Base-by-base conservation (phyloP, 805 yeast genomes). In the Priceomyces carsonii region DNA sequence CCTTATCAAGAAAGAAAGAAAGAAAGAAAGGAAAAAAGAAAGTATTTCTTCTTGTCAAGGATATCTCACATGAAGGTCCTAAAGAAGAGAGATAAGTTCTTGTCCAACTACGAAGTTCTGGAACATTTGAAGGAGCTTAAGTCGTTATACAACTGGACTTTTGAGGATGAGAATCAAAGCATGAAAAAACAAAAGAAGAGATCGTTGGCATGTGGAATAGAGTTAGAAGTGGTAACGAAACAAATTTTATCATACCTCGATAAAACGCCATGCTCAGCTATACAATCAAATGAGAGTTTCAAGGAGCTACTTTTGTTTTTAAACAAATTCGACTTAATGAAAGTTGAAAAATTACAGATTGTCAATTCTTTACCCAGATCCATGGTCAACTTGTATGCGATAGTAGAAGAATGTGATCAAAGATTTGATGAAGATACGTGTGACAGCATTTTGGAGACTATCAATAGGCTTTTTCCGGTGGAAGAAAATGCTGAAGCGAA, bases 361-460 rank as follows among this genome's bases (percentile, higher is more conserved):
- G 73, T 90, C 37, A 90, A 91, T 56, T 69, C 80, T 6, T 70
- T 87, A 18, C 99, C 99, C 1, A 68, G 82, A 29, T 77, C 87
- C 4, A 64, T 87, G 69, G 96, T 90, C 8, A 82, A 78, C 23
- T 67, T 91, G 33, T 88, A 80, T 55, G 73, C 93, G 0, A 64
- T 91, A 18, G 79, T 91, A 1, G 99, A 91, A 54, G 98, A 93
- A 54, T 91, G 96, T 59, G 99, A 91, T 47, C 80, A 78, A 42
- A 70, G 99, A 48, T 83, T 89, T 49, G 62, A 66, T n/a, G 86
- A 85, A 40, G 83, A 77, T 1, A 72, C 80, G 40, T 71, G 85
- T 32, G 75, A 79, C 29, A 63, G 66, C 3, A 73, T 91, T 2
- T 44, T 91, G 19, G 74, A 63, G 4, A 70, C 80, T 33, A 69